Evolutionary conservation across 148 eudicot genomes (phyloP).

Genomic region (Rhododendron kiyosumense): DNA sequence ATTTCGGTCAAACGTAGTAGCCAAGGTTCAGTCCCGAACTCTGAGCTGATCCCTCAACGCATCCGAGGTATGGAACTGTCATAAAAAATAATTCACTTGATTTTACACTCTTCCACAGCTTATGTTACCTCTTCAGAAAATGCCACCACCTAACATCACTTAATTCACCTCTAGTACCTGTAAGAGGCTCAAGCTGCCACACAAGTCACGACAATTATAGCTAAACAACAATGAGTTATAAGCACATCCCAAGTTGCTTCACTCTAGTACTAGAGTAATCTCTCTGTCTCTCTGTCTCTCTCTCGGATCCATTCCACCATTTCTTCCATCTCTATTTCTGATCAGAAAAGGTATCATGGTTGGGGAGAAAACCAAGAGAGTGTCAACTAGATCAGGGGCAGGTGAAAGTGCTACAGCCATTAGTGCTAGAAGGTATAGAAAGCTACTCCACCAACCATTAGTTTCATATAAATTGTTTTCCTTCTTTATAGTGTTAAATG

Average conservation of each 20-base stretch:
- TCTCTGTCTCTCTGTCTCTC: neutral
- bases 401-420: neutral
- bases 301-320: neutral
- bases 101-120: neutral
- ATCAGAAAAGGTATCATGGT: neutral
- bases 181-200: neutral
- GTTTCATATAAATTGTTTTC: neutral
- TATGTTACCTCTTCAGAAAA: neutral
- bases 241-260: neutral
- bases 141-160: neutral
- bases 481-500: neutral
- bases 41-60: neutral
- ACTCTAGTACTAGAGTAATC: neutral
- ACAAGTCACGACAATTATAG: neutral
- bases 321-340: neutral
- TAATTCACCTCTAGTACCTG: neutral
- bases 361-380: neutral
- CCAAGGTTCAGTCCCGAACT: neutral
- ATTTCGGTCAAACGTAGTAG: neutral
- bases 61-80: neutral
- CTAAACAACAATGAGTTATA: constrained; percentile 1
- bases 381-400: neutral
- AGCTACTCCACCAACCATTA: neutral
- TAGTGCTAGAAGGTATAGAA: constrained; percentile 2
- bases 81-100: neutral